Evolutionary conservation across 495 filamentous ascomycete species (phyloP).

Genomic region (Talaromyces wortmannii): DNA sequence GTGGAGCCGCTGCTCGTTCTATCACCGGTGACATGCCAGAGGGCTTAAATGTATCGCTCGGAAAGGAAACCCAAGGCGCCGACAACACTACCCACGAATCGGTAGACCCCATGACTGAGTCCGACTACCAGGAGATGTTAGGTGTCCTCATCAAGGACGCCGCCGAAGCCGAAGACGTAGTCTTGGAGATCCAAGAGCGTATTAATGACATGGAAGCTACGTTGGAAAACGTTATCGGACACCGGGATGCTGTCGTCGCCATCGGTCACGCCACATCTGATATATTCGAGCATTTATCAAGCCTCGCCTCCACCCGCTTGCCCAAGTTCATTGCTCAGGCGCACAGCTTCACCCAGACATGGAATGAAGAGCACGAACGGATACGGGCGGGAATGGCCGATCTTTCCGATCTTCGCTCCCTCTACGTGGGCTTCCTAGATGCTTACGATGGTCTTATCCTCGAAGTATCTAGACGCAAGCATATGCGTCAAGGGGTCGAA

Average conservation of each 20-base stretch:
- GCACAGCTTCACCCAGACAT: slow-evolving; percentile 62
- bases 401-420: slow-evolving; percentile 61
- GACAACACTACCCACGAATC: slow-evolving; percentile 47
- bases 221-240: slow-evolving; percentile 46
- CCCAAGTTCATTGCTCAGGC: slow-evolving; percentile 63
- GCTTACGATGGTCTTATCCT: slow-evolving; percentile 80
- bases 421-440: slow-evolving; percentile 78
- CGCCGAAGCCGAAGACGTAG: slow-evolving; percentile 81
- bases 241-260: slow-evolving; percentile 42
- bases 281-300: slow-evolving; percentile 60
- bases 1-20: slow-evolving; percentile 59
- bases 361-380: slow-evolving; percentile 65
- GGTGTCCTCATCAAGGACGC: slow-evolving; percentile 78
- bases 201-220: slow-evolving; percentile 67
- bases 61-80: slow-evolving; percentile 50
- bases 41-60: slow-evolving; percentile 37
- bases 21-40: slow-evolving; percentile 54
- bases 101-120: slow-evolving; percentile 63
- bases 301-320: slow-evolving; percentile 53
- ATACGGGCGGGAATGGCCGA: slow-evolving; percentile 64
- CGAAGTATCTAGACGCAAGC: slow-evolving; percentile 68
- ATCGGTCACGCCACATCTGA: slow-evolving; percentile 45
- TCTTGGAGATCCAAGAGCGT: slow-evolving; percentile 71
- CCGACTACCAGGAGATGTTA: slow-evolving; percentile 78
- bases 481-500: slow-evolving; percentile 64